Conservation (phyloP, 23 red algal genomes). For the Gracilaria caudata region DNA sequence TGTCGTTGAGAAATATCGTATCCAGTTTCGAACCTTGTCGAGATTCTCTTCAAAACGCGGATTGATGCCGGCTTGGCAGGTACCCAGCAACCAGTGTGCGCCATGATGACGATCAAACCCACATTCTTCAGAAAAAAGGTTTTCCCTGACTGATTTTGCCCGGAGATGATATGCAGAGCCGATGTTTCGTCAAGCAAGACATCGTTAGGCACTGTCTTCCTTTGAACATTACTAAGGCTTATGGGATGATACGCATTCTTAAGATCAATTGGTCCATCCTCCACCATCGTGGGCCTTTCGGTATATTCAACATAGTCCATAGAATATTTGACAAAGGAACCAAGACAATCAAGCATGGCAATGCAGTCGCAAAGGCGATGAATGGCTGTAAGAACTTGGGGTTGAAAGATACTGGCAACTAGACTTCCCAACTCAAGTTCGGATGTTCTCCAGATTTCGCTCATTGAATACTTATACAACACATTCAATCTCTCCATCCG, state of each 20-base stretch:
- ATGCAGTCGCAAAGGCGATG: constrained; percentile 92
- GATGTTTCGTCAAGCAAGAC: constrained; percentile 73
- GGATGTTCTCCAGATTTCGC: constrained; percentile 80
- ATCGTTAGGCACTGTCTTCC: constrained; percentile 75
- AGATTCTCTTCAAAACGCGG: constrained; percentile 48
- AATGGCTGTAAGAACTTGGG: constrained; percentile 54
- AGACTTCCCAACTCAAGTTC: constrained; percentile 73
- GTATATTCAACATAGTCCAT: constrained; percentile 11
- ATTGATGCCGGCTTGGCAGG: constrained; percentile 83
- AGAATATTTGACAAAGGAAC: constrained; percentile 73
- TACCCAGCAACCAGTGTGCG: constrained; percentile 88
- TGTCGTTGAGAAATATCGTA: constrained; percentile 59
- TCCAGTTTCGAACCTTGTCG: constrained; percentile 56
- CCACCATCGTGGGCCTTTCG: constrained; percentile 61
- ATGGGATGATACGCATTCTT: constrained; percentile 79
- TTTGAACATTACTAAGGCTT: constrained; percentile 28
- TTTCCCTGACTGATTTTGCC: constrained; percentile 87
- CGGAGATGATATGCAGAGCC: constrained; percentile 75
- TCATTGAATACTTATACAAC: constrained; percentile 66
- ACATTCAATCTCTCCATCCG: constrained; percentile 80
- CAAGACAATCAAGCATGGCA: constrained; percentile 77
- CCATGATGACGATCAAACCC: constrained; percentile 79
- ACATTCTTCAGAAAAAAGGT: constrained; percentile 73
- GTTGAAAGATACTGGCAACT: constrained; percentile 47
- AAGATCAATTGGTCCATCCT: constrained; percentile 69